Evolutionary conservation across 495 filamentous ascomycete genomes (phyloP), one percentile per base, ranked within the genome.

Genomic region (Daldinia vernicosa): DNA sequence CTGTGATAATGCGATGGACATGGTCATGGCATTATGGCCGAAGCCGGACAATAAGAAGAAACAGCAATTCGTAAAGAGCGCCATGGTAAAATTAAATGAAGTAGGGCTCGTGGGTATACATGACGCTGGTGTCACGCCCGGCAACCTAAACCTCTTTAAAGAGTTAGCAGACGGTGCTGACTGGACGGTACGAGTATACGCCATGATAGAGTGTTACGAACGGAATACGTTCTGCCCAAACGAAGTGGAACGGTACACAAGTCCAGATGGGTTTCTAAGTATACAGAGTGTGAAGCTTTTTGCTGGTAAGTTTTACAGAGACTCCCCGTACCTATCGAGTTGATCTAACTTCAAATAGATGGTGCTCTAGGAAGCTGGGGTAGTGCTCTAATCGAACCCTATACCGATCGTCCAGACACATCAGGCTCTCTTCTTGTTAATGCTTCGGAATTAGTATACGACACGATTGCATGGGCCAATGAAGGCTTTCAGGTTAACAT

Each of bases 1-100:
- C 73, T 91, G 89, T 70, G 89, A 91, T 72, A 90, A 90, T 74
- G 87, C 88, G 2, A 89, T 90, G 83, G 88, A 89, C 57, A 77
- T 89, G 24, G 82, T 89, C 17, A 77, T 79, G 51, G 74, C 78
- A 9, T 57, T 86, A 14, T 89, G 86, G 81, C 87, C 87, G 1
- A 83, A 81, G 59, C 88, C 87, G 1, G 79, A 79, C 45, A 70
- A 67, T 4, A 79, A 77, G 14, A 80, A 81, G 62, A 89, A 86
- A 61, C 78, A 74, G 27, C 65, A 74, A 52, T 88, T 82, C 59
- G 58, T 90, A 51, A 79, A 80, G 53, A 82, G 80, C 4, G 89
- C 88, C 5, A 89, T 89, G 83, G 76, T 56, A 28, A 83, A 84
- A 30, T 71, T 91, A 40, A 86, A 89, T 71, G 83, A 82, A 56